Evolutionary conservation across 169 alveolate genomes (phyloP), one percentile per base, ranked within the genome.

Genomic region (Plasmodium knowlesi): DNA sequence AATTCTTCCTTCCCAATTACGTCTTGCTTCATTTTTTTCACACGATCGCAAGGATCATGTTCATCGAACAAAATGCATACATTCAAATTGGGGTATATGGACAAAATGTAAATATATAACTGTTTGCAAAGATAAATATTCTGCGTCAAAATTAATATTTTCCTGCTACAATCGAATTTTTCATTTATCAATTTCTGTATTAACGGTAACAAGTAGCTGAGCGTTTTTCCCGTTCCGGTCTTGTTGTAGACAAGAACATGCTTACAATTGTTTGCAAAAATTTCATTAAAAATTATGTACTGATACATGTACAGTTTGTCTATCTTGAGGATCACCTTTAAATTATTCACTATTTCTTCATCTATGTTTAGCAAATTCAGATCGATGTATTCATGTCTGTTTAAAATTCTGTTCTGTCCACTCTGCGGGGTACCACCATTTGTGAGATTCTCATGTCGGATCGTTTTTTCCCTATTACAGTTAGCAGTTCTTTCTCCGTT

Each of bases 141-240:
- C n/a, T 86, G 93, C 34, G 93, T 86, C 61, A 86, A 54, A 53
- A 86, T 86, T 86, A 86, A 86, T 28, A 86, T 53, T 79, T 76
- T 86, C 76, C 70, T 73, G 10, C 34, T 86, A 37, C 93, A 86
- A 34, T 86, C 76, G 67, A 67, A 95, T 57, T 74, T 79, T 22
- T 93, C 92, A 88, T 81, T 82, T 57, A 82, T 72, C 46, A 89
- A 32, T 34, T 89, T 93, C 83, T 95, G 96, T 71, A 95, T 72
- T 80, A 93, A 92, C 61, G 97, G 97, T 85, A 93, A 53, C 80
- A 95, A 85, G 76, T 70, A 95, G 16, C 95, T 81, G 73, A 93
- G 82, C 25, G 97, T 93, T 92, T 95, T 95, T 19, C 97, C 96
- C 14, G 96, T 92, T 22, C 96, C 96, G 32, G 96, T 95, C 81